These are phyloP conservation scores for Coemansia reversa DNA, from an alignment of 192 early-diverging fungal species.

Conservation along the genomic window DNA sequence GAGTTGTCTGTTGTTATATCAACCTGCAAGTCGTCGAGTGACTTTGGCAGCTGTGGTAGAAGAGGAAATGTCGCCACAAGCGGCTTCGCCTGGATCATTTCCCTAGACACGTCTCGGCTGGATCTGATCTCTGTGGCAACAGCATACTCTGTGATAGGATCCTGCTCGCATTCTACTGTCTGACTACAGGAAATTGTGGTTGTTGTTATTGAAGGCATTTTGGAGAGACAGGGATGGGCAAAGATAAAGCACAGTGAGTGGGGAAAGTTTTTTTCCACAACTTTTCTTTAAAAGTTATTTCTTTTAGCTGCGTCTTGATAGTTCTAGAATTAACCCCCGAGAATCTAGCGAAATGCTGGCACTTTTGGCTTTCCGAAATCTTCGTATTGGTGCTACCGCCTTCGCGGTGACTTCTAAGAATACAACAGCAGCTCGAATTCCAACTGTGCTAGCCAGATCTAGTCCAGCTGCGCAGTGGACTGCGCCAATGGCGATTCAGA, in stretches of 20 bases:
- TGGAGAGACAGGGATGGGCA: background rate
- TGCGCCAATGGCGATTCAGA: slow-evolving; percentile 16
- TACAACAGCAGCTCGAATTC: slow-evolving; percentile 1
- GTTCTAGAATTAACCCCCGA: background rate
- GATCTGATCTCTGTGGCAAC: background rate
- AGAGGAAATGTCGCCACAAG: slow-evolving; percentile 25
- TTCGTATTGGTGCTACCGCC: slow-evolving; percentile 31
- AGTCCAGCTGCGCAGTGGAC: background rate
- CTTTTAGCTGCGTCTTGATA: background rate
- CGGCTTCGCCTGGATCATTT: slow-evolving; percentile 23
- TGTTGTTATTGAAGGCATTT: slow-evolving; percentile 19
- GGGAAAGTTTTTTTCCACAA: background rate
- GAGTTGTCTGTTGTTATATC: slow-evolving; percentile 10
- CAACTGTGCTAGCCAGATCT: background rate
- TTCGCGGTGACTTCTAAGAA: background rate
- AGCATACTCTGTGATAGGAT: background rate
- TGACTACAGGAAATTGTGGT: background rate
- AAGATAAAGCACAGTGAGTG: slow-evolving; percentile 1
- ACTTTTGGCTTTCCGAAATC: slow-evolving; percentile 36
- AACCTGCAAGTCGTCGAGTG: slow-evolving; percentile 24
- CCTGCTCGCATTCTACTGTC: background rate
- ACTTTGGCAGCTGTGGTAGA: slow-evolving; percentile 13
- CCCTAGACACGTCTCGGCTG: background rate
- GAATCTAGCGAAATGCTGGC: slow-evolving; percentile 24
- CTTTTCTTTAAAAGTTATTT: background rate